Percentiles rank a stretch among this genome's conserved stretches.
Evolutionary conservation across 371 early-diverging fungal genomes (phyloP).

Genomic region (Parasitella parasitica): DNA sequence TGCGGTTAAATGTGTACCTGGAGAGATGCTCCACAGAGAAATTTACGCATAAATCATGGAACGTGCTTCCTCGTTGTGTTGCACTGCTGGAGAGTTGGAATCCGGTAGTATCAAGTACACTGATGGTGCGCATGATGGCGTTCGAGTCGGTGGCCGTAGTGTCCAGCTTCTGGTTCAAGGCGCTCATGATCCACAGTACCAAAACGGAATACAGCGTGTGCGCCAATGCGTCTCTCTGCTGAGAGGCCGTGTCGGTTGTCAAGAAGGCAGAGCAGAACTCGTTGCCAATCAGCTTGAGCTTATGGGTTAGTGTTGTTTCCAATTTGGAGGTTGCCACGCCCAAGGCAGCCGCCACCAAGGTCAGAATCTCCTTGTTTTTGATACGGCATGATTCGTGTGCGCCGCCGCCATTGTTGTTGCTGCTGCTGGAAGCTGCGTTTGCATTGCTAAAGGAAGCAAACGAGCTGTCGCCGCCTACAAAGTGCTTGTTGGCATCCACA

Average conservation of each 20-base stretch:
- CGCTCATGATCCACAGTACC: conserved; percentile 76
- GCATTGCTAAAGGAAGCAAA: not conserved
- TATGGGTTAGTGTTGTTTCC: conserved; percentile 68
- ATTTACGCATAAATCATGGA: conserved; percentile 83
- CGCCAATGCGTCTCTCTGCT: conserved; percentile 72
- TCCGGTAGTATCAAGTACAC: conserved; percentile 73
- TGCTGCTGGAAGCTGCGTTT: not conserved
- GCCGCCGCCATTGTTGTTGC: conserved; percentile 26
- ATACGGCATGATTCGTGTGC: conserved; percentile 48
- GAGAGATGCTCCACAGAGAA: conserved; percentile 85
- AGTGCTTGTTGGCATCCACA: conserved; percentile 46
- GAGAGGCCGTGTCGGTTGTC: conserved; percentile 62
- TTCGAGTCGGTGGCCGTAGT: conserved; percentile 39
- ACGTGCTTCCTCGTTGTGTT: conserved; percentile 28
- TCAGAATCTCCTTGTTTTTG: conserved; percentile 69
- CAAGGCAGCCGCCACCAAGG: conserved; percentile 75
- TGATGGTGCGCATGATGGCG: conserved; percentile 59
- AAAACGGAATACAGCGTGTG: conserved; percentile 74
- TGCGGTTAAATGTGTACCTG: conserved; percentile 35
- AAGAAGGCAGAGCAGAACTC: conserved; percentile 84
- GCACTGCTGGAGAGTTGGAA: conserved; percentile 34
- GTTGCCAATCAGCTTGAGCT: conserved; percentile 57
- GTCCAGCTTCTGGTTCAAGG: conserved; percentile 65
- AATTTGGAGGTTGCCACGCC: conserved; percentile 62
- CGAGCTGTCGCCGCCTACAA: not conserved